Base-by-base conservation (phyloP, 2,329 filamentous ascomycete genomes). In the Tolypocladium ovalisporum region DNA sequence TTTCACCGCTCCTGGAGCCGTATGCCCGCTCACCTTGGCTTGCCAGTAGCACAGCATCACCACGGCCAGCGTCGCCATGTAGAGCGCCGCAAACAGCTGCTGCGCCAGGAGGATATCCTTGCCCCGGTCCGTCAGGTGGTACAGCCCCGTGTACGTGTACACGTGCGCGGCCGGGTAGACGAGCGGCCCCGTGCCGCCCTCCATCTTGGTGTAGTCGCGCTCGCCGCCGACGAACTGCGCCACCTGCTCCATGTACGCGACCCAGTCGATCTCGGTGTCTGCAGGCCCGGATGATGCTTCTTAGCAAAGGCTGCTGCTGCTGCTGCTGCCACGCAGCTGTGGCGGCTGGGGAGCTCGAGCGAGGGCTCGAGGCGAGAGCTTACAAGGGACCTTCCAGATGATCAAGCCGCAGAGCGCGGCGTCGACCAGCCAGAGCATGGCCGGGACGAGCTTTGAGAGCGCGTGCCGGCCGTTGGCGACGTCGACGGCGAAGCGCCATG, bases 241-340 rank as follows among this genome's bases (percentile, higher is more conserved):
- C 51, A 97, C 80, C 68, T 99, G 94, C 70, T 97, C 82, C 92
- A 99, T 97, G 73, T 99, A 99, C 0, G 94, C 90, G 59, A 81
- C 82, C 93, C 93, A 99, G 74, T 99, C 94, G 67, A 99, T 99
- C 73, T 99, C 94, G 49, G 94, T 99, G 70, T 99, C 94, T 80
- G 54, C 35, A n/a, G 2, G 47, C 4, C 8, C 29, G 29, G 17
- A 22, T 24, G 24, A 19, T 5, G 27, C 57, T 44, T 24, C 58
- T 47, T 44, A 56, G 27, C 61, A 58, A 39, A 19, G 24, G 29
- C 19, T 40, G 37, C 37, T 40, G 37, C 15, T 39, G 5, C n/a
- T n/a, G n/a, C n/a, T n/a, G n/a, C n/a, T n/a, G n/a, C n/a, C 36
- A 15, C 36, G 17, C 36, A n/a, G 36, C 36, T 39, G 36, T 34